Evolutionary conservation across 305 asterid species (phyloP).

Genomic region (Ajuga reptans): DNA sequence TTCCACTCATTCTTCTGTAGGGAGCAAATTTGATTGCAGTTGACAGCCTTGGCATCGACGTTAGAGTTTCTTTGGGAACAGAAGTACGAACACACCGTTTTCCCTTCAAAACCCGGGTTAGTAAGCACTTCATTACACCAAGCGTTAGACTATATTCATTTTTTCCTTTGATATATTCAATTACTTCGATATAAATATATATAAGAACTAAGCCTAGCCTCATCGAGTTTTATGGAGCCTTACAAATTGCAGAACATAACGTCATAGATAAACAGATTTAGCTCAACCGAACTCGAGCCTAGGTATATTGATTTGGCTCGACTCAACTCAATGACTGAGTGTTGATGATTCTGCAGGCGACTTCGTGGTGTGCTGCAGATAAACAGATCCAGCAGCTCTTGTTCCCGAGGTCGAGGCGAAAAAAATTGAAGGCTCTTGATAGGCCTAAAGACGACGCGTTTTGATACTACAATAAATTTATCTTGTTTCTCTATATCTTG

Average conservation of each 20-base stretch:
- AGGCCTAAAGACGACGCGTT: constrained; percentile 35
- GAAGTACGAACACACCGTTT: constrained; percentile 74
- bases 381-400: constrained; percentile 71
- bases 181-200: too few relatives aligned
- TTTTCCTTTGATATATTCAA: too few relatives aligned
- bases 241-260: too few relatives aligned
- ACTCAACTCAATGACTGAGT: too few relatives aligned
- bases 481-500: not conserved
- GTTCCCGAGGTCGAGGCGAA: constrained; percentile 54
- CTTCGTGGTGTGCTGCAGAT: constrained; percentile 58
- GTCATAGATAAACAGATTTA: not conserved
- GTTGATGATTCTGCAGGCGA: constrained; percentile 38
- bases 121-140: constrained; percentile 21
- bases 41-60: constrained; percentile 80
- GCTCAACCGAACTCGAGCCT: too few relatives aligned
- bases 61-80: constrained; percentile 52
- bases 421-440: constrained; percentile 39
- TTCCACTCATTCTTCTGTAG: constrained; percentile 29
- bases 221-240: not conserved
- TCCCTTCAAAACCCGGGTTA: constrained; percentile 64
- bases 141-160: too few relatives aligned
- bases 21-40: constrained; percentile 65
- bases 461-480: constrained; percentile 12
- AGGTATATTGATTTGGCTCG: too few relatives aligned
- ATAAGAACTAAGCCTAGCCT: not conserved